Conservation (phyloP, 768 basidiomycete species). For the Megacollybia marginata region DNA sequence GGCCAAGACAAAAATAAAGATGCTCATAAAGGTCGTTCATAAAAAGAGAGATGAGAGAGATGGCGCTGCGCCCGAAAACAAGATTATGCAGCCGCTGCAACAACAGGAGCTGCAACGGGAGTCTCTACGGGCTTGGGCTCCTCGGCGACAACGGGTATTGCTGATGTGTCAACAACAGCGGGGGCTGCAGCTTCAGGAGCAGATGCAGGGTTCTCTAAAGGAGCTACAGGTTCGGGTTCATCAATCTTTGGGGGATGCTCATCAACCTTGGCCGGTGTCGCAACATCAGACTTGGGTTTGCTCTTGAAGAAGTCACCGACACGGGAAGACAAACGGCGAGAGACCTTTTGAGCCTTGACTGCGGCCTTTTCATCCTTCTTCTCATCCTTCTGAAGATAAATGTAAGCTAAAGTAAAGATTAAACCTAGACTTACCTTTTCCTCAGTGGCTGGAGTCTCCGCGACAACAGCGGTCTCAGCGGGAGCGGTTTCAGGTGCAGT, state of each 20-base stretch:
- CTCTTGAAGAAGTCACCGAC: constrained; percentile 79
- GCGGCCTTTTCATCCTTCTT: constrained; percentile 14
- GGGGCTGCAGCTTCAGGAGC: constrained; percentile 24
- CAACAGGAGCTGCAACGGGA: constrained; percentile 54
- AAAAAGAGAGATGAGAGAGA: constrained; percentile 23
- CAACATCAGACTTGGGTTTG: constrained; percentile 58
- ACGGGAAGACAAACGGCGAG: constrained; percentile 79
- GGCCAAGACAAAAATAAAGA: constrained; percentile 24
- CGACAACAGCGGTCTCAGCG: constrained; percentile 22
- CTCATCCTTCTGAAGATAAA: constrained; percentile 29
- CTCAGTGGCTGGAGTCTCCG: constrained; percentile 37
- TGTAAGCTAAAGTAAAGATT: neutral
- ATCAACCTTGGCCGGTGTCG: constrained; percentile 74
- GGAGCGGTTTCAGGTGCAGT: constrained; percentile 22
- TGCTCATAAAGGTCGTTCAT: constrained; percentile 39
- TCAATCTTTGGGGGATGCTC: constrained; percentile 88
- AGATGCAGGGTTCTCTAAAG: constrained; percentile 71
- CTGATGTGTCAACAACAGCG: constrained; percentile 13
- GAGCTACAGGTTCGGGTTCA: constrained; percentile 73
- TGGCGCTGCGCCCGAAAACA: constrained; percentile 1
- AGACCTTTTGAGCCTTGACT: constrained; percentile 44
- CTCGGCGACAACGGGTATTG: constrained; percentile 9
- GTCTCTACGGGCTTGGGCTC: constrained; percentile 25
- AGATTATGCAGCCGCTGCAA: constrained; percentile 74
- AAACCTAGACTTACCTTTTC: constrained; percentile 41